Base-by-base conservation (phyloP, 495 filamentous ascomycete species). In the Bathelium albidoporum region DNA sequence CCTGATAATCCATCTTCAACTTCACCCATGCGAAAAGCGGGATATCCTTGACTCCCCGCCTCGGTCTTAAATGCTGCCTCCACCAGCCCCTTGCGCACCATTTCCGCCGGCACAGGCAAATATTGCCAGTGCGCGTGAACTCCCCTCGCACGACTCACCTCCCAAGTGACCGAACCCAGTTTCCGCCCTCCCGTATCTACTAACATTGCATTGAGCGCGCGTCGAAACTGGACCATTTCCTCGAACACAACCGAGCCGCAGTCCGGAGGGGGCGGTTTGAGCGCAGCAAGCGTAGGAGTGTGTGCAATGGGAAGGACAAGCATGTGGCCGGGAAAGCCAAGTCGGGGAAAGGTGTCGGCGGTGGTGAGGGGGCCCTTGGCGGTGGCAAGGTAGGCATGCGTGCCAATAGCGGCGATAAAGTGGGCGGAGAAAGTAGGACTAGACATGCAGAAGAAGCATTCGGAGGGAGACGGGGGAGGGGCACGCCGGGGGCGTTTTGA, bases 111-210 rank as follows among this genome's bases (percentile, higher is more conserved):
- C 0, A 95, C 80, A 1, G 94, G 93, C 32, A 97, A 78, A 69
- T 95, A 93, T 77, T 98, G 94, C 94, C 93, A 97, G 70, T 96
- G 94, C 0, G 83, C 79, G 71, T 98, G 94, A 60, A 97, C 86
- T 26, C 90, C 90, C 12, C 80, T 79, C 1, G 76, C 77, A 20
- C 91, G 84, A 69, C 84, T 89, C 66, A 98, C 87, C 75, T 97
- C 93, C 82, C 90, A 98, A 0, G 91, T 93, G 2, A 97, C 89
- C 10, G 88, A 82, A 31, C 91, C 92, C 2, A 95, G 79, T 81
- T 24, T 73, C 68, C 20, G 62, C 75, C 24, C 22, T 16, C 5
- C 5, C 20, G 20, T 55, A 9, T 9, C 9, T 29, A 59, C n/a
- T n/a, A 82, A 73, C 87, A 96, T 94, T 32, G 73, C 71, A 64